Percentiles rank a stretch among this genome's conserved stretches.
Evolutionary conservation across 2,329 filamentous ascomycete genomes (phyloP).

Genomic region (Diplodia corticola): DNA sequence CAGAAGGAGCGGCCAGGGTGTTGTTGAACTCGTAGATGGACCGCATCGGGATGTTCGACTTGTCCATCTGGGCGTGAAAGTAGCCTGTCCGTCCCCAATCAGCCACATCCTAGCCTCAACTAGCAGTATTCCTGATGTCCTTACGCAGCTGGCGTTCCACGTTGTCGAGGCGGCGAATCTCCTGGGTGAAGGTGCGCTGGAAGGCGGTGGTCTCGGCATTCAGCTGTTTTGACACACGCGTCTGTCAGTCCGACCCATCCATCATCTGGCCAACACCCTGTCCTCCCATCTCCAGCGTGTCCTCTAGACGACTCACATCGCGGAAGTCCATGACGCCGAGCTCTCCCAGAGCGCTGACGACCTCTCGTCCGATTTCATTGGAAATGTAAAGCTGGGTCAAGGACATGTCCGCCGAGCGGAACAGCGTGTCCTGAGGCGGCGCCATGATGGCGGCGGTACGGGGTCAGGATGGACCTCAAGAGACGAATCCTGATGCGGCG

Average conservation of each 20-base stretch:
- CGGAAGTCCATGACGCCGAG: constrained; percentile 95
- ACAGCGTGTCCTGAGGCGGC: constrained; percentile 80
- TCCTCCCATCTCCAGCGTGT: not conserved
- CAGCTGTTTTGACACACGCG: constrained; percentile 59
- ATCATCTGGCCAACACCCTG: not conserved
- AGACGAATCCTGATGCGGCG: constrained; percentile 11
- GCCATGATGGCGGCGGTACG: constrained; percentile 52
- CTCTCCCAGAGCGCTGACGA: constrained; percentile 94
- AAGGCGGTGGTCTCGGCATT: constrained; percentile 93
- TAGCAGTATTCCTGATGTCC: constrained; percentile 39
- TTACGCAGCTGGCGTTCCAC: constrained; percentile 94
- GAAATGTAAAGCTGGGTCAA: constrained; percentile 99
- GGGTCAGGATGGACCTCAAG: constrained; percentile 2
- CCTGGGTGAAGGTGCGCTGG: constrained; percentile 94
- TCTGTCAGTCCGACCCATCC: not conserved
- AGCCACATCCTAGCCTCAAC: not conserved
- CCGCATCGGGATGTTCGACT: constrained; percentile 79
- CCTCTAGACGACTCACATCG: constrained; percentile 67
- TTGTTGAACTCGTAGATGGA: constrained; percentile 91
- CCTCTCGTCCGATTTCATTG: constrained; percentile 97
- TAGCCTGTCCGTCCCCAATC: constrained; percentile 61
- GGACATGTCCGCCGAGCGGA: constrained; percentile 99
- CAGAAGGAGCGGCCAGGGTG: constrained; percentile 81
- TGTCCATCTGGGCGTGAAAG: constrained; percentile 95
- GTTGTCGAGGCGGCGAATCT: constrained; percentile 96